These are phyloP conservation scores for Lactarius pseudohatsudake DNA, from an alignment of 768 basidiomycete species.

Conservation along the genomic window DNA sequence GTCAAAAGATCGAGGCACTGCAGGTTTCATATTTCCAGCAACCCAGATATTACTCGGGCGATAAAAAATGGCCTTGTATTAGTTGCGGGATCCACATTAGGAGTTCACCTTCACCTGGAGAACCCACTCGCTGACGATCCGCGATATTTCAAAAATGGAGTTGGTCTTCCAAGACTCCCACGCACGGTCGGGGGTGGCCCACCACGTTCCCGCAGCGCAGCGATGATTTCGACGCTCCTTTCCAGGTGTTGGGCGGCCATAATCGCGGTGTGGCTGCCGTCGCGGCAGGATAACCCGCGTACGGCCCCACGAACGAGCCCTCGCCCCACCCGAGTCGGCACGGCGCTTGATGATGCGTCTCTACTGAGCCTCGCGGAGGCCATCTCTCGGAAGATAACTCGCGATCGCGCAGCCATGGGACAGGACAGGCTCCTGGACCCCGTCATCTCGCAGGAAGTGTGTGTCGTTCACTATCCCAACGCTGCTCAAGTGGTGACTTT, in stretches of 20 bases:
- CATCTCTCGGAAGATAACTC: slow-evolving; percentile 8
- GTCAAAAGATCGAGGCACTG: too few relatives aligned
- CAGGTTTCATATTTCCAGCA: too few relatives aligned
- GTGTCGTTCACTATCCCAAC: slow-evolving; percentile 5
- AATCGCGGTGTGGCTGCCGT: background rate
- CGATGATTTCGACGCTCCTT: slow-evolving; percentile 14
- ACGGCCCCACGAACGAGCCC: background rate
- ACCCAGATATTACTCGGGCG: too few relatives aligned
- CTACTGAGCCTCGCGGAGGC: slow-evolving; percentile 13
- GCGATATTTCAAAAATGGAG: slow-evolving; percentile 5
- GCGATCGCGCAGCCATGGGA: slow-evolving; percentile 3
- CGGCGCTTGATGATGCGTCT: slow-evolving; percentile 9
- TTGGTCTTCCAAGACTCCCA: slow-evolving; percentile 11
- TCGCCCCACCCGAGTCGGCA: background rate
- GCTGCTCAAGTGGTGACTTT: slow-evolving; percentile 3
- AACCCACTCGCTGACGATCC: background rate
- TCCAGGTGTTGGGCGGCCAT: slow-evolving; percentile 2
- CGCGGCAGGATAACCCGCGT: background rate
- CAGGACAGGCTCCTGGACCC: slow-evolving; percentile 4
- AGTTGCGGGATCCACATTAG: too few relatives aligned
- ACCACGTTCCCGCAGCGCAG: background rate
- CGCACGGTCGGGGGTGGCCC: slow-evolving; percentile 3
- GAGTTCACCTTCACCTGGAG: too few relatives aligned
- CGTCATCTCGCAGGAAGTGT: slow-evolving; percentile 8
- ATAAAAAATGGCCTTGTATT: too few relatives aligned